phyloP scores from a whole-genome alignment of 805 yeast species.

The Jamesozyma spencerorum region DNA sequence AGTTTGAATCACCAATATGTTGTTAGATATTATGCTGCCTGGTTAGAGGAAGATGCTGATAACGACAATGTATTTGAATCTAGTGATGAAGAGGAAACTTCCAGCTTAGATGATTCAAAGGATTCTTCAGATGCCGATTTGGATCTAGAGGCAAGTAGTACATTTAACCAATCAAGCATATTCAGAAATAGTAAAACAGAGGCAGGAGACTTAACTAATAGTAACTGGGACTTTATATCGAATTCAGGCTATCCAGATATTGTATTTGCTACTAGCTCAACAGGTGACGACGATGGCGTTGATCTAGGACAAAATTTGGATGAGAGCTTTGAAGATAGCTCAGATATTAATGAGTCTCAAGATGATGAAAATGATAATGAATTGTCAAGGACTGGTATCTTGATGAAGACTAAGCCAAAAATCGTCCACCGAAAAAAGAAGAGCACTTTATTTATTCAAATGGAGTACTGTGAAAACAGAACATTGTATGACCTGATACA shows the following conservation, averaged over 20 bases:
- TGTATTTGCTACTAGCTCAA: slow-evolving; percentile 39
- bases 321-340: slow-evolving; percentile 7
- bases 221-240: slow-evolving; percentile 59
- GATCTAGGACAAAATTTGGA: slow-evolving; percentile 5
- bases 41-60: slow-evolving; percentile 74
- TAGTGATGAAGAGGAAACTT: slow-evolving; percentile 26
- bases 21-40: slow-evolving; percentile 92
- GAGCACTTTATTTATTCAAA: slow-evolving; percentile 84
- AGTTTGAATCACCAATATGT: slow-evolving; percentile 91
- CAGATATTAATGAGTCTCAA: slow-evolving; percentile 2
- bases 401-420: background rate
- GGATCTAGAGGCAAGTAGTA: slow-evolving; percentile 10
- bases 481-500: slow-evolving; percentile 76
- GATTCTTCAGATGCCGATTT: slow-evolving; percentile 13
- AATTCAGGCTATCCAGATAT: slow-evolving; percentile 41
- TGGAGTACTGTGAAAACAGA: slow-evolving; percentile 97
- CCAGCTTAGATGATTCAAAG: slow-evolving; percentile 6
- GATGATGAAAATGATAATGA: slow-evolving; percentile 6
- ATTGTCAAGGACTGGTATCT: background rate
- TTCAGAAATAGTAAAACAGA: slow-evolving; percentile 24
- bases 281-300: slow-evolving; percentile 8
- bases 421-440: slow-evolving; percentile 25
- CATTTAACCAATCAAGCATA: slow-evolving; percentile 24
- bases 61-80: slow-evolving; percentile 31
- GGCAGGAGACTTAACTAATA: slow-evolving; percentile 12